A percentile compares a stretch with the other conserved stretches of the same genome.
phyloP scores from a whole-genome alignment of 352 stramenopile species.

The Lagenidium sp. region DNA sequence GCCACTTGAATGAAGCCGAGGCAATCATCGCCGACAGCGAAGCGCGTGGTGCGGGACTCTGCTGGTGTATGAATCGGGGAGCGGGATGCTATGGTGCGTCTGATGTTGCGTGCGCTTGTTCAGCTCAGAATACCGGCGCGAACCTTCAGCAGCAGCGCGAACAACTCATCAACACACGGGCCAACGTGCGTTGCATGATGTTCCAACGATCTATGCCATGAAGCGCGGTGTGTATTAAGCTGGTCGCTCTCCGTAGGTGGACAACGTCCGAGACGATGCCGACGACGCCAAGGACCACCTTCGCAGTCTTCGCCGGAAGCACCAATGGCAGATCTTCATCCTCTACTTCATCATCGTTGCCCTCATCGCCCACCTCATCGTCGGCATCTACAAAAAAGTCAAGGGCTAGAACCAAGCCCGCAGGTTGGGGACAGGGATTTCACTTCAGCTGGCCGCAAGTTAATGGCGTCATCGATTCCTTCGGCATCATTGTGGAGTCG shows the following conservation, averaged over 20 bases:
- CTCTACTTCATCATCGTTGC: slow-evolving; percentile 77
- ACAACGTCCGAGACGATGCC: slow-evolving; percentile 62
- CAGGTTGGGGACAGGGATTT: neutral
- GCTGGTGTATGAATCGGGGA: neutral
- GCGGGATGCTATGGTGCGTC: neutral
- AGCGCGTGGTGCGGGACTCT: slow-evolving; percentile 28
- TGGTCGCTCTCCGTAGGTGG: slow-evolving; percentile 23
- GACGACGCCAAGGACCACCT: slow-evolving; percentile 56
- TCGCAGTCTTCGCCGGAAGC: slow-evolving; percentile 77
- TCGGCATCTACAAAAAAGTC: slow-evolving; percentile 38
- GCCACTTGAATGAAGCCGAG: slow-evolving; percentile 63
- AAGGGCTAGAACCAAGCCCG: neutral
- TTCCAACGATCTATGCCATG: neutral
- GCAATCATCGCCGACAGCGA: slow-evolving; percentile 59
- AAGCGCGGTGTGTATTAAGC: too few species aligned
- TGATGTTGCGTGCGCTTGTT: neutral
- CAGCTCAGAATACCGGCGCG: slow-evolving; percentile 51
- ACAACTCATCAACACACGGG: slow-evolving; percentile 64
- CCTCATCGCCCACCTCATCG: slow-evolving; percentile 62
- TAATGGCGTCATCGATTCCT: too few species aligned
- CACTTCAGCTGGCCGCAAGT: too few species aligned
- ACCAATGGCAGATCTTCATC: slow-evolving; percentile 57
- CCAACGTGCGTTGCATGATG: slow-evolving; percentile 39
- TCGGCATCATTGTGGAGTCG: too few species aligned
- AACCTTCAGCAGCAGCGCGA: slow-evolving; percentile 65